Percentiles rank a stretch among this genome's conserved stretches.
phyloP scores from a whole-genome alignment of 2,329 filamentous ascomycete genomes.

The Alternaria infectoria region DNA sequence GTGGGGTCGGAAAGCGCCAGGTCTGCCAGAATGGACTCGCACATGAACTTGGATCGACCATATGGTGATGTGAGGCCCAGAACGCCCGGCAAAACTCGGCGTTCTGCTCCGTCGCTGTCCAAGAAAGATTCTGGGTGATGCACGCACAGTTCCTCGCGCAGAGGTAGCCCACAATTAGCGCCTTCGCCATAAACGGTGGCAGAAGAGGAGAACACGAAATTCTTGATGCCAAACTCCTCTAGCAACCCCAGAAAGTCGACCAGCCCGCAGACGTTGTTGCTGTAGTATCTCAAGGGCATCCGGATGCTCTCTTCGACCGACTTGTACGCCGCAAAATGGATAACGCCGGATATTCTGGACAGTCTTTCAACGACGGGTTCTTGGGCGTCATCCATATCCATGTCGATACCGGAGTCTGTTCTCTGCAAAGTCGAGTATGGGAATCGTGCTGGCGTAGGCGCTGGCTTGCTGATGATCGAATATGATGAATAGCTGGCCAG shows the following conservation, averaged over 20 bases:
- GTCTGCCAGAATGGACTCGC: constrained; percentile 70
- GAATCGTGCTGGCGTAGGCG: constrained; percentile 21
- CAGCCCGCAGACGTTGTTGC: constrained; percentile 70
- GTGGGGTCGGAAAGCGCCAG: constrained; percentile 64
- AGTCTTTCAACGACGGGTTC: constrained; percentile 32
- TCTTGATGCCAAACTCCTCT: constrained; percentile 66
- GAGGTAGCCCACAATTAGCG: constrained; percentile 53
- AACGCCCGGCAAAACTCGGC: constrained; percentile 55
- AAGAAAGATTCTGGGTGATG: constrained; percentile 56
- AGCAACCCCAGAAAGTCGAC: constrained; percentile 65
- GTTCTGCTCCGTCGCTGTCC: constrained; percentile 53
- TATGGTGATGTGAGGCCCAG: constrained; percentile 69
- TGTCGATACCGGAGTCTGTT: constrained; percentile 43
- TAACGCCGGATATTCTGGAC: constrained; percentile 67
- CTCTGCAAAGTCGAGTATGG: constrained; percentile 37
- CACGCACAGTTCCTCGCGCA: constrained; percentile 64
- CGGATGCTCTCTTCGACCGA: constrained; percentile 69
- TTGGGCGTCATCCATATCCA: constrained; percentile 31
- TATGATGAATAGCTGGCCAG: constrained; percentile 52
- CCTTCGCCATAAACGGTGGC: constrained; percentile 68
- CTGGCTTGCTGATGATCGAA: constrained; percentile 26
- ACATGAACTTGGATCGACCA: constrained; percentile 71
- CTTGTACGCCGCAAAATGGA: constrained; percentile 73
- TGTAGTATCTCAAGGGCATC: constrained; percentile 68
- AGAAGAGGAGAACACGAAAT: constrained; percentile 71